A percentile compares a stretch with the other conserved stretches of the same genome.
phyloP scores from a whole-genome alignment of 768 basidiomycete genomes.

The Xerocomellus chrysenteron region DNA sequence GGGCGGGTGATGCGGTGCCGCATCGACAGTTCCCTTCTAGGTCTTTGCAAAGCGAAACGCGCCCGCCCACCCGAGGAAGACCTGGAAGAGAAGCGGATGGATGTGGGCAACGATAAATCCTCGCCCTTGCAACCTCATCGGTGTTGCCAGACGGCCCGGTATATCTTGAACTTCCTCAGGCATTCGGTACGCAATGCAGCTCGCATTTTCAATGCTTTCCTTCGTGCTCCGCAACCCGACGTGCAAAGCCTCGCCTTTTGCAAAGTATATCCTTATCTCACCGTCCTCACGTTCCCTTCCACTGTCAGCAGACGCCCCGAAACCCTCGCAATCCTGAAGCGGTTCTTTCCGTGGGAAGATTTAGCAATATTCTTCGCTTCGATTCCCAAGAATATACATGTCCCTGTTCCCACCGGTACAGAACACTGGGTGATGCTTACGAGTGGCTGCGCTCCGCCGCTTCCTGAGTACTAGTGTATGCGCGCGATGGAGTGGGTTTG shows the following conservation, averaged over 20 bases:
- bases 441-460: slow-evolving; percentile 62
- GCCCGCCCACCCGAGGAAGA: slow-evolving; percentile 32
- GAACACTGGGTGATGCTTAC: slow-evolving; percentile 70
- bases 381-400: slow-evolving; percentile 55
- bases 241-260: slow-evolving; percentile 58
- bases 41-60: slow-evolving; percentile 51
- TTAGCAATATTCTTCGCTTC: slow-evolving; percentile 63
- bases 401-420: slow-evolving; percentile 32
- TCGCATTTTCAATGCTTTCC: slow-evolving; percentile 77
- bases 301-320: slow-evolving; percentile 67
- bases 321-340: slow-evolving; percentile 64
- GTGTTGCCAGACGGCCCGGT: slow-evolving; percentile 28
- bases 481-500: slow-evolving; percentile 97
- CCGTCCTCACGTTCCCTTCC: slow-evolving; percentile 83
- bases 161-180: slow-evolving; percentile 50
- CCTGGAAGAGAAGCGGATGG: slow-evolving; percentile 57
- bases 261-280: slow-evolving; percentile 76
- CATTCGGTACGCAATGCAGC: slow-evolving; percentile 73
- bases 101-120: slow-evolving; percentile 53
- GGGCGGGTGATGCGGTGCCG: slow-evolving; percentile 46
- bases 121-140: slow-evolving; percentile 25
- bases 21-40: slow-evolving; percentile 40
- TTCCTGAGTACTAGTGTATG: slow-evolving; percentile 94
- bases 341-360: slow-evolving; percentile 81
- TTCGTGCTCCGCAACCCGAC: slow-evolving; percentile 65